A percentile compares a stretch with the other conserved stretches of the same genome.
Conservation (phyloP, 2,329 filamentous ascomycete genomes). For the Penicillium sp. region DNA sequence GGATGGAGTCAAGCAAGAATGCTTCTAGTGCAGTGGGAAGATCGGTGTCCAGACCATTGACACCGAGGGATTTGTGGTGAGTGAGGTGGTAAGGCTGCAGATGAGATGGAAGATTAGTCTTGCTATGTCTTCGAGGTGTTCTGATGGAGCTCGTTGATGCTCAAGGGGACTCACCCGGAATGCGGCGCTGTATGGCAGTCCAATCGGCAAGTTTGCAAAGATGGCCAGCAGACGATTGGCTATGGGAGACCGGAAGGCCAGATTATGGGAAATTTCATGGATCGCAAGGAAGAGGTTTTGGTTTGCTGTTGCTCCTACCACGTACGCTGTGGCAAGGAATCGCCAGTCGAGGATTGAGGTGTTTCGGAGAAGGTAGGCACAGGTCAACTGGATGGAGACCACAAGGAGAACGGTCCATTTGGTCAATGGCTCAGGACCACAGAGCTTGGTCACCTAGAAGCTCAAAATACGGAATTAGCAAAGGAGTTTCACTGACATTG, state of each 20-base stretch:
- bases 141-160: neutral
- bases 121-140: neutral
- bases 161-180: conserved; percentile 61
- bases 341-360: conserved; percentile 74
- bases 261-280: conserved; percentile 97
- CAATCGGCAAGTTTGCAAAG: conserved; percentile 92
- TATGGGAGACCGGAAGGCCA: conserved; percentile 76
- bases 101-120: conserved; percentile 3
- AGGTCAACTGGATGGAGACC: conserved; percentile 71
- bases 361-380: conserved; percentile 70
- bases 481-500: conserved; percentile 3
- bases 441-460: conserved; percentile 83
- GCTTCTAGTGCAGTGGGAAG: conserved; percentile 89
- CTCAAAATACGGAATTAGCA: conserved; percentile 10
- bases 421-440: conserved; percentile 89
- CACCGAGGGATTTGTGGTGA: conserved; percentile 96
- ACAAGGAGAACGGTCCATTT: conserved; percentile 87
- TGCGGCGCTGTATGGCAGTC: conserved; percentile 88
- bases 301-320: conserved; percentile 90
- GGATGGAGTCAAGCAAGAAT: conserved; percentile 81
- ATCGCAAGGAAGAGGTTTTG: conserved; percentile 98
- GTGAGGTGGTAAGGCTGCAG: conserved; percentile 90
- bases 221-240: conserved; percentile 85
- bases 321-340: conserved; percentile 82
- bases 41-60: conserved; percentile 93